Evolutionary conservation across 805 yeast genomes (phyloP), one percentile per base, ranked within the genome.

Genomic region (Teunomyces atbi): DNA sequence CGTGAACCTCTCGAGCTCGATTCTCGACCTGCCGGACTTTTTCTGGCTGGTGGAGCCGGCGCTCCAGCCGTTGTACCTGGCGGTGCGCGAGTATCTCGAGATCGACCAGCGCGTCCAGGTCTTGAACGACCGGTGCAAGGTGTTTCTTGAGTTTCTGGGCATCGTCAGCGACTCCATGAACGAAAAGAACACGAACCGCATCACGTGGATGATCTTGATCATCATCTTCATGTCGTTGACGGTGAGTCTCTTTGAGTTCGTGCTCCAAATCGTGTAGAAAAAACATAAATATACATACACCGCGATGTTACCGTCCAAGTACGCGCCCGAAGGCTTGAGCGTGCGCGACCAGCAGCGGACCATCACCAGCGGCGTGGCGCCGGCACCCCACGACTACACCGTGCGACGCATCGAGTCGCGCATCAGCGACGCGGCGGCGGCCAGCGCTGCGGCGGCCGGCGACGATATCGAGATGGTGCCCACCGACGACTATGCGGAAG

Each of bases 1-100:
- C 65, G 97, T 94, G 4, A 94, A 94, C 61, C 69, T 94, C 42
- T 84, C 92, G 3, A 88, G 97, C 8, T 88, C 88, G 52, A 90
- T 94, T 18, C 73, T 94, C 45, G 99, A 94, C 59, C 90, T 96
- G 0, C 99, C 99, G 0, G 96, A 89, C 51, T 90, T 89, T 60
- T 94, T 94, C 65, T 94, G 99, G 99, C 87, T 91, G 26, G 42
- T 78, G 51, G 99, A 94, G 66, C 99, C 99, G 4, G 91, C 96
- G 32, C 76, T 94, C 53, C 96, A 92, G 62, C 98, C 98, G 3
- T 71, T 94, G 35, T 94, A 94, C 65, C 75, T 76, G 29, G 97
- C 97, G 1, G 83, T 91, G 46, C 71, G 97, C 48, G 97, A 94
- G 53, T 94, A 94, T 58, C 69, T 94, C 46, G 99, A 94, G 66